Evolutionary conservation across 257 asterid species (phyloP).

Genomic region (Thymus mandschuricus): DNA sequence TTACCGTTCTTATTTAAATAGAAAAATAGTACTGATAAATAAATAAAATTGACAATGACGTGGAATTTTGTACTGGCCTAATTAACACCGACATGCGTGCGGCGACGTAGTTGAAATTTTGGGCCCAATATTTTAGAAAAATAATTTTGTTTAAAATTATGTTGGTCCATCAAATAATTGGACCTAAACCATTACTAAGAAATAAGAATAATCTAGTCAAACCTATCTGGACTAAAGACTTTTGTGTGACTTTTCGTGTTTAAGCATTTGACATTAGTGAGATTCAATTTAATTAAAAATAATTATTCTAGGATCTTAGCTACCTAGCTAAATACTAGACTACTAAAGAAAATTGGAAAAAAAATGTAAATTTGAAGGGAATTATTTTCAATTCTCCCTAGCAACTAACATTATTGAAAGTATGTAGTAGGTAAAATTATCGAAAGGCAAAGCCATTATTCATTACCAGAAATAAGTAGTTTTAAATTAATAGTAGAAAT

Average conservation of each 20-base stretch:
- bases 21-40: neutral
- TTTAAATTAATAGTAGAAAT: neutral
- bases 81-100: slow-evolving; percentile 11
- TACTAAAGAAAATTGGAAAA: neutral
- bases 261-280: neutral
- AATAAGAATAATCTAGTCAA: slow-evolving; percentile 23
- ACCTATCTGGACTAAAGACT: slow-evolving; percentile 28
- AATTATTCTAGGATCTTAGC: neutral
- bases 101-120: slow-evolving; percentile 26
- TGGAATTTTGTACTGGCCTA: slow-evolving; percentile 21
- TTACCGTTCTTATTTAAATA: too few relatives aligned
- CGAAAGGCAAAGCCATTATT: neutral
- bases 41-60: neutral
- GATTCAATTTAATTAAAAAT: neutral
- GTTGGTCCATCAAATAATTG: slow-evolving; percentile 25
- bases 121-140: neutral
- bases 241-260: neutral
- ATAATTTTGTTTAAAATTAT: neutral
- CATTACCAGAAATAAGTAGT: too few relatives aligned
- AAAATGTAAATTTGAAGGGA: neutral
- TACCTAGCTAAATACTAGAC: neutral
- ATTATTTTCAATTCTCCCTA: neutral
- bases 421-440: neutral
- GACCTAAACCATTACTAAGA: neutral
- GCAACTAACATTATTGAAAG: neutral